phyloP scores from a whole-genome alignment of 257 asterid species.

The Rehmannia glutinosa region DNA sequence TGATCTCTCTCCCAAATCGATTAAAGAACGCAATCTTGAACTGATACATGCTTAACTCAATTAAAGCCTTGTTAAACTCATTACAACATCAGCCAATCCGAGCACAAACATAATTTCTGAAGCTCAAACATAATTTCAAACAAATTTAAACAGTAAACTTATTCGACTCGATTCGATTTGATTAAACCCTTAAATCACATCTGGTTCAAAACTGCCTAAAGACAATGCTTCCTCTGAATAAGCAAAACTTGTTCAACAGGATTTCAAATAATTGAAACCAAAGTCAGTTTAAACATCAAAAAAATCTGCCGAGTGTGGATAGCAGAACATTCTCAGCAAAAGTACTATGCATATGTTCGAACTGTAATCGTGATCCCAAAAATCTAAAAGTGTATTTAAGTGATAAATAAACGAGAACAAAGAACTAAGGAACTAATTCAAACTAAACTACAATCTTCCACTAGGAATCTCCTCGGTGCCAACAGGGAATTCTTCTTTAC shows the following conservation, averaged over 20 bases:
- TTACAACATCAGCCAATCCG: no score
- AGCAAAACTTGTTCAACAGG: not conserved
- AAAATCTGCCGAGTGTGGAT: not conserved
- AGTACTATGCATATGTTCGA: not conserved
- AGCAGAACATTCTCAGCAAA: slow-evolving; percentile 2
- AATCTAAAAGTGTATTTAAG: not conserved
- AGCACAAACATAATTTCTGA: no score
- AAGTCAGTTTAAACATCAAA: not conserved
- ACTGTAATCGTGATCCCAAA: not conserved
- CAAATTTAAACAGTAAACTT: no score
- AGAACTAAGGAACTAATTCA: not conserved
- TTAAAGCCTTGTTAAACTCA: no score
- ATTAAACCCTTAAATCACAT: no score
- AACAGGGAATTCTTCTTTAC: slow-evolving; percentile 26
- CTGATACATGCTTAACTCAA: no score
- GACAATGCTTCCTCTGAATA: not conserved
- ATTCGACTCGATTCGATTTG: no score
- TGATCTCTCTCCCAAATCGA: no score
- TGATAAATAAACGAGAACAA: slow-evolving; percentile 2
- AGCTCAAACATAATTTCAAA: no score
- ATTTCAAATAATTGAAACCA: not conserved
- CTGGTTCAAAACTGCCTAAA: no score
- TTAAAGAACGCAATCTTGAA: no score
- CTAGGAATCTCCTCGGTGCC: not conserved
- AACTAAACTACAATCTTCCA: slow-evolving; percentile 20